These are phyloP conservation scores for Pleurotus tuber-regium DNA, from an alignment of 768 basidiomycete genomes.

Conservation along the genomic window DNA sequence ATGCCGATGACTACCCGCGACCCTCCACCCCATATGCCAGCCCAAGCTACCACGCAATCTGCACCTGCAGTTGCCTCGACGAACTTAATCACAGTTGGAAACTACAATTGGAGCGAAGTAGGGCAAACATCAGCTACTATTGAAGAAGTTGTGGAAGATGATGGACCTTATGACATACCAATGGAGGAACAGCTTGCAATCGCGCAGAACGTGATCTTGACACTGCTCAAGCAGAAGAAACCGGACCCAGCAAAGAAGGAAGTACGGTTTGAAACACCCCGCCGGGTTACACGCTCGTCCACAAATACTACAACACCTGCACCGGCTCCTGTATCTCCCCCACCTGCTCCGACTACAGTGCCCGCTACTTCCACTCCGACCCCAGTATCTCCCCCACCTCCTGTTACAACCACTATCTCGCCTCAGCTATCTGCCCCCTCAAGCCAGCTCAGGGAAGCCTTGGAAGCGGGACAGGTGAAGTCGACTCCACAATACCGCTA, in stretches of 20 bases:
- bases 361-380: background rate
- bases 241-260: background rate
- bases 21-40: background rate
- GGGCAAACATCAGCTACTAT: background rate
- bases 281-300: background rate
- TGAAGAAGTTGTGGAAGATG: background rate
- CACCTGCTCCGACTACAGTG: background rate
- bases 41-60: background rate
- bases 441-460: slow-evolving; percentile 9
- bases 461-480: slow-evolving; percentile 11
- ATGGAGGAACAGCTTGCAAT: background rate
- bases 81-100: background rate
- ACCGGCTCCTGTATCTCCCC: background rate
- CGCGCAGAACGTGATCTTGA: slow-evolving; percentile 5
- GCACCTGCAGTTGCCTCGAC: background rate
- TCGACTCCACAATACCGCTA: slow-evolving; percentile 17
- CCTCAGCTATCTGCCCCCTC: too few species aligned
- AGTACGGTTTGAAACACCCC: background rate
- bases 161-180: slow-evolving; percentile 5
- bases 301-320: background rate
- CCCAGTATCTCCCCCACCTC: background rate
- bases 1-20: background rate
- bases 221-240: slow-evolving; percentile 3
- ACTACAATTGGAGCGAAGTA: background rate
- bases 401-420: background rate